Conservation (phyloP, 2,329 filamentous ascomycete genomes). For the Tolypocladium amazonense region DNA sequence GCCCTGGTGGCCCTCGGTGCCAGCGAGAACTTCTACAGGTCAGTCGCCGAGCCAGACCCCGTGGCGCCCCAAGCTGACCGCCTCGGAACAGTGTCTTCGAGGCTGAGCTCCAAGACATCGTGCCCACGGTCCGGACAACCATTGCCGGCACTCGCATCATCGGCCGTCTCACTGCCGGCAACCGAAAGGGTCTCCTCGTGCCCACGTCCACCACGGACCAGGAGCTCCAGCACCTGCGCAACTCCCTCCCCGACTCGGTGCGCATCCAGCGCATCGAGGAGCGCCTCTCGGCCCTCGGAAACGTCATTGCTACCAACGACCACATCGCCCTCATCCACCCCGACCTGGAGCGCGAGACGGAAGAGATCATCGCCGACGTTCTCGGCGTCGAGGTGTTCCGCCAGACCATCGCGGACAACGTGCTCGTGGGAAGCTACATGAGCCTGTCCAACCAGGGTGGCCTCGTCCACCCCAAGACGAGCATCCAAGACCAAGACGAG, state of each 20-base stretch:
- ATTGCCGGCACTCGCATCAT: constrained; percentile 96
- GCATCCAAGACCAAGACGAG: constrained; percentile 96
- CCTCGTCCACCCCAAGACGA: constrained; percentile 94
- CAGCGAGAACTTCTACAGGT: constrained; percentile 98
- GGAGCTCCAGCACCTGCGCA: constrained; percentile 93
- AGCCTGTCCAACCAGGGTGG: constrained; percentile 90
- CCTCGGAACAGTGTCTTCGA: constrained; percentile 69
- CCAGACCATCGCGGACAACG: constrained; percentile 94
- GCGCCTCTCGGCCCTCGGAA: constrained; percentile 86
- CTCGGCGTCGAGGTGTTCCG: constrained; percentile 81
- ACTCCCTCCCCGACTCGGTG: constrained; percentile 82
- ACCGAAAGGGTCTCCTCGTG: constrained; percentile 92
- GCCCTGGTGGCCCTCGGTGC: constrained; percentile 88
- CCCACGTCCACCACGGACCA: constrained; percentile 95
- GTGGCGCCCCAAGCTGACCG: background rate
- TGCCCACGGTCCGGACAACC: constrained; percentile 92
- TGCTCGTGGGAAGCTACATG: constrained; percentile 96
- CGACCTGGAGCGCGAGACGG: constrained; percentile 92
- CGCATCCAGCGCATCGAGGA: constrained; percentile 98
- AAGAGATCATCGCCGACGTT: constrained; percentile 96
- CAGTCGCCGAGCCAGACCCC: constrained; percentile 7
- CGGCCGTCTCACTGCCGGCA: constrained; percentile 88
- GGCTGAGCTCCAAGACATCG: constrained; percentile 91
- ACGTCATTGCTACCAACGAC: constrained; percentile 94
- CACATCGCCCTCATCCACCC: constrained; percentile 95